Percentiles rank a stretch among this genome's conserved stretches.
These are phyloP conservation scores for Trametes polyzona DNA, from an alignment of 1,284 basidiomycete genomes.

Conservation along the genomic window DNA sequence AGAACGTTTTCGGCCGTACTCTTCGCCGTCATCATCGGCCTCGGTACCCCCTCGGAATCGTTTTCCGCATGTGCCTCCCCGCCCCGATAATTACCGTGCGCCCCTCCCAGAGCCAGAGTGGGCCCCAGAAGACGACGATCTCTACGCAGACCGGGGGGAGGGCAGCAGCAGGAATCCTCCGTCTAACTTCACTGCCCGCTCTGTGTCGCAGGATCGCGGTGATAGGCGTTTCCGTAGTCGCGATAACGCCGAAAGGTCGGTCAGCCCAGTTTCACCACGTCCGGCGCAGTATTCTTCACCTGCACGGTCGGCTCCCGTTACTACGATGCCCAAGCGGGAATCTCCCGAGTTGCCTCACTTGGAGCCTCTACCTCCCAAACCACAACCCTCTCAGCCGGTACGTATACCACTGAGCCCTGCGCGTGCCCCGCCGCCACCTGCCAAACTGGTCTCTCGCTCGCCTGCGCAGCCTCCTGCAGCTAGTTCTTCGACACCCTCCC, in stretches of 20 bases:
- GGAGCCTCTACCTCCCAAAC: conserved; percentile 12
- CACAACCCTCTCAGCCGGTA: conserved; percentile 3
- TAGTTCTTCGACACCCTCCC: conserved; percentile 7
- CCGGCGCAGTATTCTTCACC: conserved; percentile 14
- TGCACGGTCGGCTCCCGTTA: background rate
- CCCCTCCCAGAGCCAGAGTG: conserved; percentile 28
- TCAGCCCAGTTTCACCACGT: conserved; percentile 20
- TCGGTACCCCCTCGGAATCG: conserved; percentile 20
- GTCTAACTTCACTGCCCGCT: background rate
- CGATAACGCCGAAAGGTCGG: conserved; percentile 21
- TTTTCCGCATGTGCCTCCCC: conserved; percentile 27
- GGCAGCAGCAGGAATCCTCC: conserved; percentile 7
- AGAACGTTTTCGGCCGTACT: conserved; percentile 31
- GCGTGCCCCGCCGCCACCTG: background rate
- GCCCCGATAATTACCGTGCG: conserved; percentile 34
- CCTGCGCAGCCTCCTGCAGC: conserved; percentile 17
- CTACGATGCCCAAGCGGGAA: conserved; percentile 17
- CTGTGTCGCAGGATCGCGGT: conserved; percentile 13
- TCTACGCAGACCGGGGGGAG: conserved; percentile 15
- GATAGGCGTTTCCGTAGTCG: conserved; percentile 5
- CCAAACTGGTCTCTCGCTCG: conserved; percentile 14
- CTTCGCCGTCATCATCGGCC: conserved; percentile 13
- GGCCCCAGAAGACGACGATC: conserved; percentile 21
- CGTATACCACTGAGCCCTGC: conserved; percentile 9
- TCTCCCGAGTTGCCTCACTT: conserved; percentile 23